Base-by-base conservation (phyloP, 805 yeast genomes). In the Maudiozyma bulderi region DNA sequence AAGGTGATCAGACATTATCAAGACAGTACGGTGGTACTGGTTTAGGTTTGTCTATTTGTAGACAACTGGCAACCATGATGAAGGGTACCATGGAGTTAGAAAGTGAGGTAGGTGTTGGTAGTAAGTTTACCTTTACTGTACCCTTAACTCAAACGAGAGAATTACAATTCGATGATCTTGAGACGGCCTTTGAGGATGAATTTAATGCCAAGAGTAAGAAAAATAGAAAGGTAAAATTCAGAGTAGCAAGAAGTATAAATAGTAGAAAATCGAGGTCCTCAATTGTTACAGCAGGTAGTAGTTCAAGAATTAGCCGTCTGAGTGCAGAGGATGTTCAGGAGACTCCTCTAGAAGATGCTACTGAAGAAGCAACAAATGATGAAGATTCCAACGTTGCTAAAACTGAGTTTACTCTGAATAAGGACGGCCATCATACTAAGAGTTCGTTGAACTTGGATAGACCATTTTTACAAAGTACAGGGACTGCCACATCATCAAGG, bases 1-100 rank as follows among this genome's bases (percentile, higher is more conserved):
- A 91, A 69, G 99, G 98, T 47, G 98, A 91, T 61, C 96, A 89
- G 65, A 88, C 96, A 0, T 72, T 88, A 30, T 86, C 95, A 5
- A 75, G 95, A 60, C 86, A 90, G 50, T 83, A 85, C 61, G 97
- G 98, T 50, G 99, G 99, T 56, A 93, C 97, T 0, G 99, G 98
- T 2, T 72, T 91, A 44, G 99, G 99, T 1, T 74, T 91, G 42
- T 77, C 83, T 0, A 91, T 91, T 59, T 93, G 97, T 67, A 74
- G 87, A 51, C 97, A 91, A 66, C 76, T 93, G 51, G 96, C 96
- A 0, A 77, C 76, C 35, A 79, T 90, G 80, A 91, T 91, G 98
- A 76, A 81, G 50, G 96, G 99, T 49, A 80, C 88, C 0, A 77
- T 93, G 67, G 76, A 80, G 2, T 66, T 93, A 46, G 75, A 83